Conservation (phyloP, 305 asterid species). For the Solanum hybrid region DNA sequence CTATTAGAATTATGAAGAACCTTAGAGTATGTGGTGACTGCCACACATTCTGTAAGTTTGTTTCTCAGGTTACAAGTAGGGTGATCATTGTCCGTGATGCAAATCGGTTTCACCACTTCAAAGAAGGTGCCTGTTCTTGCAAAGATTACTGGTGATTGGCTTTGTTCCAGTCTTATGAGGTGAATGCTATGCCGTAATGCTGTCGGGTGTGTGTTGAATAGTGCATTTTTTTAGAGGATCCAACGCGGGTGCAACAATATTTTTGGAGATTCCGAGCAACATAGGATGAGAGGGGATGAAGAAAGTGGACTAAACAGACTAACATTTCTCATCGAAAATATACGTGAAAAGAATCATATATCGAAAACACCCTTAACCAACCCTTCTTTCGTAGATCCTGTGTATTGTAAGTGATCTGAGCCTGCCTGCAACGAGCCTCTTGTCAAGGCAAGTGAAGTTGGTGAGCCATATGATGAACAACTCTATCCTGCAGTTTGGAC, state of each 20-base stretch:
- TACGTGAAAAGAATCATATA: background rate
- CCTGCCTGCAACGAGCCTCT: background rate
- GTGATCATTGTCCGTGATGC: conserved; percentile 37
- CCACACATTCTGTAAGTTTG: conserved; percentile 36
- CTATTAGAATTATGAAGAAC: conserved; percentile 38
- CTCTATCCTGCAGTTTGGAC: background rate
- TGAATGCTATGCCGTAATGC: background rate
- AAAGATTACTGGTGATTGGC: conserved; percentile 45
- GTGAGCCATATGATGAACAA: background rate
- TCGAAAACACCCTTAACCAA: background rate
- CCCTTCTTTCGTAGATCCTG: background rate
- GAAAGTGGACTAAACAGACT: background rate
- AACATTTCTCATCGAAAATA: background rate
- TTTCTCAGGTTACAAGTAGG: conserved; percentile 30
- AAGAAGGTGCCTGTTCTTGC: conserved; percentile 54
- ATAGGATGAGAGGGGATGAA: background rate
- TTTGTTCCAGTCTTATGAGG: background rate
- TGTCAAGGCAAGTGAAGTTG: background rate
- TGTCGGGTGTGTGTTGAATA: background rate
- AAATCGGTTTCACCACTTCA: conserved; percentile 51
- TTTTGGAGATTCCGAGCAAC: background rate
- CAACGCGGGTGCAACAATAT: background rate
- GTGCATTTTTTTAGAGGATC: background rate
- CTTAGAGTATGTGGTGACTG: conserved; percentile 59
- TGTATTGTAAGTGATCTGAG: background rate